These are phyloP conservation scores for Stenocarpella maydis DNA, from an alignment of 2,329 filamentous ascomycete genomes.

Conservation along the genomic window DNA sequence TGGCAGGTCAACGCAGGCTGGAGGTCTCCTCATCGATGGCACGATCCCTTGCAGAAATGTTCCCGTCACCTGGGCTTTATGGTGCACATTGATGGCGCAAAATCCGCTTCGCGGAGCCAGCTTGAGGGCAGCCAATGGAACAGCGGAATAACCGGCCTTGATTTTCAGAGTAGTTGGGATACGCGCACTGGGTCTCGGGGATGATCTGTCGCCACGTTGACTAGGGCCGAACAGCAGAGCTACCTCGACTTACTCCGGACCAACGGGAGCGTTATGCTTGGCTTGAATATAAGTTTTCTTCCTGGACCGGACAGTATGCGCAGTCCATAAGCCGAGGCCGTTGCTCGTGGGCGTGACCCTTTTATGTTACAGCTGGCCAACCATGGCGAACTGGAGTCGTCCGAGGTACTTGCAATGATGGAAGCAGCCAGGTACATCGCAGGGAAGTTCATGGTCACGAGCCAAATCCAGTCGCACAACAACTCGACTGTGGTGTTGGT, in stretches of 20 bases:
- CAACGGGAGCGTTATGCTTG: constrained; percentile 39
- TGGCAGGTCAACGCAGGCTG: constrained; percentile 6
- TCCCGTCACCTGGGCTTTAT: not conserved
- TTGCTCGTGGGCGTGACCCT: constrained; percentile 43
- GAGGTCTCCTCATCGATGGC: constrained; percentile 4
- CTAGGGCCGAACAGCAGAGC: constrained; percentile 41
- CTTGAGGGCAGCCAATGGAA: constrained; percentile 6
- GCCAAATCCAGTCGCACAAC: constrained; percentile 37
- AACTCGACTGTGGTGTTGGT: not conserved
- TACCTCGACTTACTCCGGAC: constrained; percentile 44
- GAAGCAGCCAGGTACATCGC: constrained; percentile 40
- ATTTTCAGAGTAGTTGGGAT: not conserved
- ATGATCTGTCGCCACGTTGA: constrained; percentile 34
- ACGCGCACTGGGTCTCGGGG: not conserved
- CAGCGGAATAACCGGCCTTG: constrained; percentile 24
- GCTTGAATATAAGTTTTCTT: constrained; percentile 42
- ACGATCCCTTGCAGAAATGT: not conserved
- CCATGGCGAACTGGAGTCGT: constrained; percentile 41
- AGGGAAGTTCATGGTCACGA: constrained; percentile 40
- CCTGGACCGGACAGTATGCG: constrained; percentile 38
- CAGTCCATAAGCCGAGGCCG: constrained; percentile 37
- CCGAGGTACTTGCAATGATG: constrained; percentile 43
- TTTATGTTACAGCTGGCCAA: constrained; percentile 43
- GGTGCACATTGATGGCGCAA: constrained; percentile 39
- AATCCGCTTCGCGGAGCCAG: constrained; percentile 2